These are phyloP conservation scores for Cryptococcus sp. DNA, from an alignment of 1,284 basidiomycete genomes.

Conservation along the genomic window DNA sequence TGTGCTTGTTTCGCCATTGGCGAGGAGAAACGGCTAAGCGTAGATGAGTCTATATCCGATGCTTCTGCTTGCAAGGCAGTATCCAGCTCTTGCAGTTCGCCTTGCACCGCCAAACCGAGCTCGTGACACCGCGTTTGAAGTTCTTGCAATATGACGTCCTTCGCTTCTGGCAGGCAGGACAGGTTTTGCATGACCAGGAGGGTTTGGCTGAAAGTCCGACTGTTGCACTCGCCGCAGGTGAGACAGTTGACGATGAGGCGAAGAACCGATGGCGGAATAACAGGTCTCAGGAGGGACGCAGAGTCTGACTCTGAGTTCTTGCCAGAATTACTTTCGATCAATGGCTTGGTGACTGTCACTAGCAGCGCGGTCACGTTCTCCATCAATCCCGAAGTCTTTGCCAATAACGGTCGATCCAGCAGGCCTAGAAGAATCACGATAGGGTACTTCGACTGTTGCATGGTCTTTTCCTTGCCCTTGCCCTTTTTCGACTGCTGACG, in stretches of 20 bases:
- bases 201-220: constrained; percentile 87
- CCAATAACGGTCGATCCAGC: constrained; percentile 77
- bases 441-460: constrained; percentile 79
- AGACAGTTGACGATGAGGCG: constrained; percentile 90
- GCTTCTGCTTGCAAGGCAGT: constrained; percentile 61
- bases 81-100: constrained; percentile 75
- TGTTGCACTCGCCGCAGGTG: constrained; percentile 92
- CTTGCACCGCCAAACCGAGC: constrained; percentile 71
- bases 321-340: constrained; percentile 55
- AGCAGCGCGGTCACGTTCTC: constrained; percentile 85
- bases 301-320: background rate
- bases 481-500: constrained; percentile 74
- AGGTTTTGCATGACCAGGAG: constrained; percentile 85
- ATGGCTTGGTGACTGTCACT: constrained; percentile 79
- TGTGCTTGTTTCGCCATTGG: constrained; percentile 91
- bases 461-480: constrained; percentile 73
- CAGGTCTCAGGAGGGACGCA: constrained; percentile 60
- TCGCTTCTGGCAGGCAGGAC: constrained; percentile 79
- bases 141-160: constrained; percentile 83
- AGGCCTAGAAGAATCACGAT: constrained; percentile 83
- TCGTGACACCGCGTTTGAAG: constrained; percentile 80
- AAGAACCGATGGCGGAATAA: constrained; percentile 76
- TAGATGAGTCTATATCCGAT: constrained; percentile 60
- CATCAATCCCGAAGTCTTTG: constrained; percentile 84
- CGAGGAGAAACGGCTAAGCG: constrained; percentile 81